Conservation (phyloP, 257 asterid species). For the Forsythia viridissima region DNA sequence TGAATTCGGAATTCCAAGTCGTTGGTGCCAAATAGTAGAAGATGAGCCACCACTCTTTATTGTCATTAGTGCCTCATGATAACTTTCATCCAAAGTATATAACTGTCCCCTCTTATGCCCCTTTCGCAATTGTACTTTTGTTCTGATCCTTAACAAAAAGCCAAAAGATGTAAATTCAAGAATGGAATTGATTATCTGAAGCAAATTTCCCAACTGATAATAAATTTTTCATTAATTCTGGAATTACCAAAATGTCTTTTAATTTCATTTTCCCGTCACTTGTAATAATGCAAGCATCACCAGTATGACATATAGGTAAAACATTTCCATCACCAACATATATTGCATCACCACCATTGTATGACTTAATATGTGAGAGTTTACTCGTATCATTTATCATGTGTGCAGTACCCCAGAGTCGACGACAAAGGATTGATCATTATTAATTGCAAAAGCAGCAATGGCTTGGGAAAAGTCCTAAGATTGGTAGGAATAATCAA, state of each 20-base stretch:
- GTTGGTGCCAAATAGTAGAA: neutral
- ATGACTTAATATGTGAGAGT: too few relatives aligned
- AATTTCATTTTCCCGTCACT: neutral
- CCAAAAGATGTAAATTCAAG: neutral
- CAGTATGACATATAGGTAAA: neutral
- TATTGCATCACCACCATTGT: too few relatives aligned
- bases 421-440: too few relatives aligned
- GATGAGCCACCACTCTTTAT: neutral
- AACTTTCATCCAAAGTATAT: neutral
- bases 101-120: neutral
- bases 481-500: too few relatives aligned
- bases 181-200: too few relatives aligned
- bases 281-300: neutral
- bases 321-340: too few relatives aligned
- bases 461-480: too few relatives aligned
- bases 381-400: too few relatives aligned
- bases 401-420: too few relatives aligned
- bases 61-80: neutral
- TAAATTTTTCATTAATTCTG: neutral
- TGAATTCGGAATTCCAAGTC: neutral
- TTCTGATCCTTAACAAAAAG: slow-evolving; percentile 13
- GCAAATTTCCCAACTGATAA: neutral
- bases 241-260: neutral
- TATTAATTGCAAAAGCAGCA: too few relatives aligned
- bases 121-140: neutral